These are phyloP conservation scores for Eimeria praecox DNA, from an alignment of 169 alveolate species.

Conservation along the genomic window DNA sequence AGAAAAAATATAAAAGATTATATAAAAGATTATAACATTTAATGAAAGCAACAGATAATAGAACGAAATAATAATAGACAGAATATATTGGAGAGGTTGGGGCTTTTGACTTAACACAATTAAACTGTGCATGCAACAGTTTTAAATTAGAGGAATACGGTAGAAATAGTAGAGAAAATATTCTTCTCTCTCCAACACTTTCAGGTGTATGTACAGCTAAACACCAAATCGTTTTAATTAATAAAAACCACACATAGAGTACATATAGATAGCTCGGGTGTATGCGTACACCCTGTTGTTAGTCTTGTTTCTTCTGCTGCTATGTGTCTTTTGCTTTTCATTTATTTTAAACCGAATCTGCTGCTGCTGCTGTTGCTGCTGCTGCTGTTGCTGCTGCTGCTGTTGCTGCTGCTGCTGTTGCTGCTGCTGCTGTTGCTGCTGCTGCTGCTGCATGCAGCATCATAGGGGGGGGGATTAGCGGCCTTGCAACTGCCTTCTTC, in stretches of 20 bases:
- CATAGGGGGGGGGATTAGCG: constrained; percentile 66
- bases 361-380: background rate
- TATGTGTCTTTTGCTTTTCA: background rate
- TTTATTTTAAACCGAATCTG: background rate
- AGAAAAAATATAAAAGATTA: background rate
- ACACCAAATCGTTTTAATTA: no score
- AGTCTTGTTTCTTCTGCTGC: background rate
- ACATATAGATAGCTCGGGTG: background rate
- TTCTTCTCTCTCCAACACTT: background rate
- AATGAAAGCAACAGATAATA: no score
- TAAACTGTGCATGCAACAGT: background rate
- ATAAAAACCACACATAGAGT: background rate
- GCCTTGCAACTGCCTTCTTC: constrained; percentile 40
- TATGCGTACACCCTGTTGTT: background rate
- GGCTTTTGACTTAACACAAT: background rate
- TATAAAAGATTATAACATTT: no score
- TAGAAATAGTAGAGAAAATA: no score
- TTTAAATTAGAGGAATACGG: background rate
- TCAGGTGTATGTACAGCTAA: constrained; percentile 31
- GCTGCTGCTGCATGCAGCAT: constrained; percentile 37
- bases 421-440: background rate
- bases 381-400: background rate
- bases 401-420: background rate
- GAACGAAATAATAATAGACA: background rate
- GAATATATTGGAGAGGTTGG: no score